These are phyloP conservation scores for Scalesia atractyloides DNA, from an alignment of 129 eudicot species.

Conservation along the genomic window DNA sequence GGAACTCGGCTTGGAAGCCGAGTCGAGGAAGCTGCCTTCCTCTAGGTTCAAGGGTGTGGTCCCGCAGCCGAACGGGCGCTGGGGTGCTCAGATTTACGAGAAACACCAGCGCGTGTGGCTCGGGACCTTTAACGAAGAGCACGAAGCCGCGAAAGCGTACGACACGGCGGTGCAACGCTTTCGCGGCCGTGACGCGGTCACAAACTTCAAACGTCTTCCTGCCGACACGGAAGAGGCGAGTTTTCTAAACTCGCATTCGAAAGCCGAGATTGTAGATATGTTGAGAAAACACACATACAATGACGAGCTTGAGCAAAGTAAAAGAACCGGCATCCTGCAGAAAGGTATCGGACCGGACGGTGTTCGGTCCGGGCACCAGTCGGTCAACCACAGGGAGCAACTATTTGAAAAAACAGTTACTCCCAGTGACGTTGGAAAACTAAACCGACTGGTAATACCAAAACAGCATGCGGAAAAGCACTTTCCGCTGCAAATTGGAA, in stretches of 20 bases:
- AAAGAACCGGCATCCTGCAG: conserved; percentile 28
- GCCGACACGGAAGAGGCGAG: conserved; percentile 34
- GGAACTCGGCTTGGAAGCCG: conserved; percentile 66
- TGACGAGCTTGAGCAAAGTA: conserved; percentile 84
- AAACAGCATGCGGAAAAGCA: conserved; percentile 92
- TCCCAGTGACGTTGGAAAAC: conserved; percentile 88
- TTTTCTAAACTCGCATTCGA: conserved; percentile 64
- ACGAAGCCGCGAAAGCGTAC: conserved; percentile 85
- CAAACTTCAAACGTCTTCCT: conserved; percentile 64
- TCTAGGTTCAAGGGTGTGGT: conserved; percentile 87
- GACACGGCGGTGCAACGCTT: conserved; percentile 84
- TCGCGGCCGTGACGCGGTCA: conserved; percentile 90
- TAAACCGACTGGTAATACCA: conserved; percentile 83
- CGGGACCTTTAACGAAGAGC: conserved; percentile 81
- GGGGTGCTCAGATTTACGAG: conserved; percentile 99
- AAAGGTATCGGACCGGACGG: conserved; percentile 11
- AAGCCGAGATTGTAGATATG: conserved; percentile 90
- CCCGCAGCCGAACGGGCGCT: conserved; percentile 93
- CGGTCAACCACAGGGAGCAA: conserved; percentile 42
- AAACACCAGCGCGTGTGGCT: conserved; percentile 93
- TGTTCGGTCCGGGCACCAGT: conserved; percentile 27
- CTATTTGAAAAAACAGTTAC: conserved; percentile 82
- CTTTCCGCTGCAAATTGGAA: conserved; percentile 67
- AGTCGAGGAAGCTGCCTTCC: conserved; percentile 76
- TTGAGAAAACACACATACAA: conserved; percentile 77